phyloP scores from a whole-genome alignment of 371 early-diverging fungal species.

The Enterocytospora artemiae region DNA sequence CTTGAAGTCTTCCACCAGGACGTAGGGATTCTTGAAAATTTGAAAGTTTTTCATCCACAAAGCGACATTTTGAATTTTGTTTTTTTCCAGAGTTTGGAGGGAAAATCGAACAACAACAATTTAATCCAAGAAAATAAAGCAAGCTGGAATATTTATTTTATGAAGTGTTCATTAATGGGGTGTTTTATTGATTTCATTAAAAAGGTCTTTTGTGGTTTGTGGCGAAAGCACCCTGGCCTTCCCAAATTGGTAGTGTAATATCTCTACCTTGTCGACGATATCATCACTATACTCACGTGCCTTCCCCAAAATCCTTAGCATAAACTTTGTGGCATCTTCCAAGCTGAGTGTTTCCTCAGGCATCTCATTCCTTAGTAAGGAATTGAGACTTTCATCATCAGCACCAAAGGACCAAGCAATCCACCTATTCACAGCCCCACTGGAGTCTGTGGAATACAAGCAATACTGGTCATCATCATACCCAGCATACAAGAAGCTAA shows the following conservation, averaged over 20 bases:
- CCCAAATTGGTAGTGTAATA: constrained; percentile 30
- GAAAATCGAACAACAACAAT: constrained; percentile 6
- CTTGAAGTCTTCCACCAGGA: constrained; percentile 54
- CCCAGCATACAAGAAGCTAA: constrained; percentile 88
- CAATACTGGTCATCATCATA: constrained; percentile 78
- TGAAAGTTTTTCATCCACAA: constrained; percentile 45
- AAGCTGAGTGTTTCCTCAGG: constrained; percentile 17
- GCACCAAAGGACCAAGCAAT: constrained; percentile 88
- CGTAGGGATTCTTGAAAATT: constrained; percentile 55
- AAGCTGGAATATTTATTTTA: neutral
- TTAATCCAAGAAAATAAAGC: neutral
- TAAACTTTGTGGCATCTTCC: constrained; percentile 23
- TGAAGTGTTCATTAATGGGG: neutral
- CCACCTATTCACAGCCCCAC: constrained; percentile 94
- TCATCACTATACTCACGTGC: constrained; percentile 24
- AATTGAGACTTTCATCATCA: constrained; percentile 47
- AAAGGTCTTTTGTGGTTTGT: constrained; percentile 10
- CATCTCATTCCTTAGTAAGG: constrained; percentile 34
- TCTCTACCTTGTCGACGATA: constrained; percentile 28
- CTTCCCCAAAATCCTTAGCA: constrained; percentile 29
- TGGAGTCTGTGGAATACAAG: constrained; percentile 90
- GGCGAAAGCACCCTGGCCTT: constrained; percentile 9
- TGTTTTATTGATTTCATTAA: neutral
- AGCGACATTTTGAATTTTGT: constrained; percentile 6
- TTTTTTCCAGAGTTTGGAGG: constrained; percentile 23